Evolutionary conservation across 345 rosid species (phyloP), one percentile per base, ranked within the genome.

Genomic region (Populus nigra): DNA sequence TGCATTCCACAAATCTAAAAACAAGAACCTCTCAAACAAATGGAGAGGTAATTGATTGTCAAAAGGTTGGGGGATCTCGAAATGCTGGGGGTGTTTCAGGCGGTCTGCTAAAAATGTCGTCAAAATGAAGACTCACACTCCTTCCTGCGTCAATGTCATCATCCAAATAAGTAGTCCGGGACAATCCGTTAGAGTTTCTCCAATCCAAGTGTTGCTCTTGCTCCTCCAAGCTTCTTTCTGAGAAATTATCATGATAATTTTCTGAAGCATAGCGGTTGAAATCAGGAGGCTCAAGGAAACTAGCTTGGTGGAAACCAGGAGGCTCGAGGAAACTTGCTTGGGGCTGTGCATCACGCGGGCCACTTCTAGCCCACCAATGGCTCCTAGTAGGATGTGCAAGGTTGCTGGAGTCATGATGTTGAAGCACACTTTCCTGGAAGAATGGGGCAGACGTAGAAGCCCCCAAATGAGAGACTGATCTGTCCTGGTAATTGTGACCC

Each of bases 311-410:
- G 55, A 50, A 50, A 50, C 17, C 53, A 16, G 53, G 57, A 50
- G 57, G 98, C 73, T 94, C 97, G 3, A 92, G 83, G 69, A 85
- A 85, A 68, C 87, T 85, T 35, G 80, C 31, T 18, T 85, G 77
- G 11, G 80, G 76, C 69, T 75, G 84, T 50, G 83, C 79, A 73
- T 71, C 62, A 15, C 63, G 77, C 0, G 80, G 81, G 69, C 77
- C 78, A 27, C 81, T 79, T 83, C 99, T 92, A 72, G 82, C 94
- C 99, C 99, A 96, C 99, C 98, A 96, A 72, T 81, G 90, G 76
- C 77, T 87, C 84, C 87, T 82, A 35, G 80, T 68, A 62, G 88
- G 79, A 63, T 74, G 81, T 17, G 76, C 79, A 36, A 41, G 59
- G 77, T 80, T 84, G 76, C 69, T 81, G 68, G 85, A 78, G 50